Conservation (phyloP, 2,329 filamentous ascomycete genomes). For the Chaetoscypha palmicola region DNA sequence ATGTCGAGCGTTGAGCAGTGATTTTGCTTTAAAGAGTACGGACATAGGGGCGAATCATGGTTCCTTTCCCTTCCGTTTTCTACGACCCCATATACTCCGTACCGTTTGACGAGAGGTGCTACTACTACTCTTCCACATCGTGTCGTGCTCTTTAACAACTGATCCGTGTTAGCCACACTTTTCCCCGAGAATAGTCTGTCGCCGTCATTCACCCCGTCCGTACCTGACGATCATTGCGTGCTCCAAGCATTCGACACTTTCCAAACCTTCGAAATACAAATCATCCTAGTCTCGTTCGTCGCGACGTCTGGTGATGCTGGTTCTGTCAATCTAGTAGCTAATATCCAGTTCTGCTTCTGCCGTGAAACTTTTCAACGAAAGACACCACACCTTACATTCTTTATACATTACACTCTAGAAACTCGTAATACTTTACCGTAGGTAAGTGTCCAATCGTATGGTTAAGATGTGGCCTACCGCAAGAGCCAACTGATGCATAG, state of each 20-base stretch:
- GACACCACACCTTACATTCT: not conserved
- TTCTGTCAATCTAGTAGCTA: not conserved
- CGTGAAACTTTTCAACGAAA: not conserved
- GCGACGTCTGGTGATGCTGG: not conserved
- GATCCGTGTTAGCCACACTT: too few relatives aligned
- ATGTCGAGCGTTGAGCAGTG: too few relatives aligned
- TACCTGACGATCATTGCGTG: constrained; percentile 20
- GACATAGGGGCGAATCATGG: too few relatives aligned
- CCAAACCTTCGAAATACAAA: constrained; percentile 3
- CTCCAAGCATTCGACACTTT: constrained; percentile 9
- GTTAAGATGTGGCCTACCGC: not conserved
- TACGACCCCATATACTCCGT: too few relatives aligned
- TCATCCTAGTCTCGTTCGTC: not conserved
- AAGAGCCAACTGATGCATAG: constrained; percentile 15
- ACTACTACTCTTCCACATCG: too few relatives aligned
- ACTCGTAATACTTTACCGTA: not conserved
- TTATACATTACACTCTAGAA: too few relatives aligned
- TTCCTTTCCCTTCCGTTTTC: too few relatives aligned
- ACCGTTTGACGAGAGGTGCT: too few relatives aligned
- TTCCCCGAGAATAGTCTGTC: too few relatives aligned
- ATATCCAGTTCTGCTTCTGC: not conserved
- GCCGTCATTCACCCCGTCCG: too few relatives aligned
- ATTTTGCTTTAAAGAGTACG: too few relatives aligned
- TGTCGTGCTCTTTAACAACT: too few relatives aligned
- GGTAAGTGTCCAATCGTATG: not conserved